Evolutionary conservation across 495 filamentous ascomycete genomes (phyloP).

Genomic region (Penicillium steckii): DNA sequence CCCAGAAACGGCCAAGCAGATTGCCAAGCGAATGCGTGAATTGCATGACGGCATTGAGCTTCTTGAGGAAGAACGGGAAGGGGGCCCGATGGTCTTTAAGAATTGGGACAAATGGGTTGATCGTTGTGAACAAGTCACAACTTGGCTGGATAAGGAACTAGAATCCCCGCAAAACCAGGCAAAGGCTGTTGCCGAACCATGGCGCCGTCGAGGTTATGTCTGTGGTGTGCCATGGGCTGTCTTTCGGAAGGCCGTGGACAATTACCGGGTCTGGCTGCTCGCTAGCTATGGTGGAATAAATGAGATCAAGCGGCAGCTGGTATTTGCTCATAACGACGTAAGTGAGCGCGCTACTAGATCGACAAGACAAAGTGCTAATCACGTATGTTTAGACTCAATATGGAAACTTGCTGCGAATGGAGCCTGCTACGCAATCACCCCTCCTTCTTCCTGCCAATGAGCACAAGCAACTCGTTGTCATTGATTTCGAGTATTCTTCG

Average conservation of each 20-base stretch:
- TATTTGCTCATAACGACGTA: conserved; percentile 98
- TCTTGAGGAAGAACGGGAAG: conserved; percentile 69
- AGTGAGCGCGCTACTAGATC: conserved; percentile 28
- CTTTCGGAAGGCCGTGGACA: conserved; percentile 74
- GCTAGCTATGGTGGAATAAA: conserved; percentile 65
- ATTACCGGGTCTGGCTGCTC: conserved; percentile 72
- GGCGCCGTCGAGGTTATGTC: conserved; percentile 70
- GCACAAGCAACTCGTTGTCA: conserved; percentile 93
- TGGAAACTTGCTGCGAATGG: conserved; percentile 91
- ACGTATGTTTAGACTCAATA: conserved; percentile 78
- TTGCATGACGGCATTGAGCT: conserved; percentile 92
- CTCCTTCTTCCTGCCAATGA: conserved; percentile 84
- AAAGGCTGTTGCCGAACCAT: conserved; percentile 42
- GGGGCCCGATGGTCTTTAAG: conserved; percentile 78
- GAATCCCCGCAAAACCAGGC: conserved; percentile 39
- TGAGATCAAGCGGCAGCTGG: conserved; percentile 68
- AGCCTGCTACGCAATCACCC: conserved; percentile 80
- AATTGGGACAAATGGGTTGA: conserved; percentile 97
- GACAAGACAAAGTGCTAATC: conserved; percentile 11
- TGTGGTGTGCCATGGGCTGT: conserved; percentile 82
- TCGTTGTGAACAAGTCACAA: conserved; percentile 72
- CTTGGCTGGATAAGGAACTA: conserved; percentile 72
- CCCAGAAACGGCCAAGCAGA: conserved; percentile 82
- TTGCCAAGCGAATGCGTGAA: conserved; percentile 98
- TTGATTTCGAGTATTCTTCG: conserved; percentile 97